Percentiles rank a stretch among this genome's conserved stretches.
Conservation (phyloP, 1,284 basidiomycete genomes). For the Cryptococcus sp. region DNA sequence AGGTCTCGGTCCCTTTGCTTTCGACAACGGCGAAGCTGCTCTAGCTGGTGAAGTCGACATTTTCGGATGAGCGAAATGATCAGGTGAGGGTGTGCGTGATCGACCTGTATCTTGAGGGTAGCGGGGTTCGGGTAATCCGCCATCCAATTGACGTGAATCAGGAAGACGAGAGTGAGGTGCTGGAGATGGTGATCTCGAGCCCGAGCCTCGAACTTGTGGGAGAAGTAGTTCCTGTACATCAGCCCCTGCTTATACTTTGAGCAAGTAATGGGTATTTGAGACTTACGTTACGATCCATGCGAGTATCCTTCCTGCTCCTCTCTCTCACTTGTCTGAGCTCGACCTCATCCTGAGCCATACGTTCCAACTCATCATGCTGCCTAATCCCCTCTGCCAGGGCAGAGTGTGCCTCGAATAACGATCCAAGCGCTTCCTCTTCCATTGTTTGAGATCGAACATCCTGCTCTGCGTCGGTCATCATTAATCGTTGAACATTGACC, state of each 20-base stretch:
- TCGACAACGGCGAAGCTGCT: constrained; percentile 27
- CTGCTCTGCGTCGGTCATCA: constrained; percentile 5
- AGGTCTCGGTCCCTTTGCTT: constrained; percentile 23
- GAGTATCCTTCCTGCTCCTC: constrained; percentile 45
- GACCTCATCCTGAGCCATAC: constrained; percentile 32
- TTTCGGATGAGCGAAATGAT: constrained; percentile 12
- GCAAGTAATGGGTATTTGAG: background rate
- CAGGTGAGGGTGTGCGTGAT: constrained; percentile 35
- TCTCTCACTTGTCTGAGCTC: constrained; percentile 43
- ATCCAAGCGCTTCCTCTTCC: constrained; percentile 40
- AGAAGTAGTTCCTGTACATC: background rate
- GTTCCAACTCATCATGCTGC: constrained; percentile 42
- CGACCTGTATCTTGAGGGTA: constrained; percentile 10
- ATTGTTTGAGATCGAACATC: constrained; percentile 8
- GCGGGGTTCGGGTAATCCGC: constrained; percentile 6
- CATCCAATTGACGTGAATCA: constrained; percentile 7
- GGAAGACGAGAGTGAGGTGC: constrained; percentile 18
- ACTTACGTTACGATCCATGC: constrained; percentile 39
- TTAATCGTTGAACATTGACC: constrained; percentile 15
- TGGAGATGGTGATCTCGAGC: constrained; percentile 38
- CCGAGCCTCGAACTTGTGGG: constrained; percentile 12
- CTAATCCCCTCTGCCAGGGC: constrained; percentile 35
- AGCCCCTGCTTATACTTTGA: constrained; percentile 2
- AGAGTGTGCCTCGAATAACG: constrained; percentile 39
- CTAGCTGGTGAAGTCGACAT: constrained; percentile 15